Evolutionary conservation across 78 protist genomes (phyloP), one percentile per base, ranked within the genome.

Genomic region (Dictyostelium citrinum): DNA sequence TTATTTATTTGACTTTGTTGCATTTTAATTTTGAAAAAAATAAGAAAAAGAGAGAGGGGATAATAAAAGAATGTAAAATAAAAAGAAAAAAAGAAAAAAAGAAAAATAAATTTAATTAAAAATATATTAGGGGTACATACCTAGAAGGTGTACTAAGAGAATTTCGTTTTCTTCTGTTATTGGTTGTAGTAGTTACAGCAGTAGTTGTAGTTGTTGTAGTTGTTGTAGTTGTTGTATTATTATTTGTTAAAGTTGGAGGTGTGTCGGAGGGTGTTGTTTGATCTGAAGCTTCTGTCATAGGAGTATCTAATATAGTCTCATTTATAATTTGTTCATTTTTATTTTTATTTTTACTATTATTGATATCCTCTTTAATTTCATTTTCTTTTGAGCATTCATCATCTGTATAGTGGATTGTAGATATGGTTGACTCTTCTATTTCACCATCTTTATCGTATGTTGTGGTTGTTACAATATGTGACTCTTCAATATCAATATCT

Each of bases 151-250:
- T 33, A 16, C 11, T 33, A 31, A 70, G 43, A 29, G 77, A 70
- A 35, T 33, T 70, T 29, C 77, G 77, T 70, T 70, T 70, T 70
- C 77, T 70, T 70, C 77, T 78, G 17, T 6, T 27, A 78, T 76
- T 24, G 16, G 68, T 61, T 51, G 31, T 12, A 24, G 86, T 24
- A 8, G 90, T 83, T 11, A 27, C 16, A n/a, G 60, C 22, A 75
- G 55, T 41, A 7, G 60, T 75, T 1, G 60, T 76, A n/a, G 6
- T 70, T 2, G 0, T 70, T 45, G 77, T 33, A 6, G 77, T 33
- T 33, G 77, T 39, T 5, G 43, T 39, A 39, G 43, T 39, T 2
- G 43, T 39, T 39, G 43, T 39, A 39, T 39, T 64, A 27, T 27
- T 64, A 64, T 61, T 61, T 27, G 35, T 64, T 24, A 27, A 10